Conservation (phyloP, 2,329 filamentous ascomycete genomes). For the Phyllosticta capitalensis region DNA sequence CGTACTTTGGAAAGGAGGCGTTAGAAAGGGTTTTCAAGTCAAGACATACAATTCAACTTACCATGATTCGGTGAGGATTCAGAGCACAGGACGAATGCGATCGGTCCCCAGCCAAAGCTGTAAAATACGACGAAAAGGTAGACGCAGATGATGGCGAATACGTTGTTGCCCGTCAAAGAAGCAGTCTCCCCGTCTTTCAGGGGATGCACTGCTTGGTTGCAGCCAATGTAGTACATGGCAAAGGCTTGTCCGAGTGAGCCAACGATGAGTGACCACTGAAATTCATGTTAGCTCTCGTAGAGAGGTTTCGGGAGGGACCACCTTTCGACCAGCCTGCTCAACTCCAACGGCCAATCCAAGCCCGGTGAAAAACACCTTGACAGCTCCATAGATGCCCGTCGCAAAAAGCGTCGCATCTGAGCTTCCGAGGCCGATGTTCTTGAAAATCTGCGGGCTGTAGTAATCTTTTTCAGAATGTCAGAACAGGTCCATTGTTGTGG, state of each 20-base stretch:
- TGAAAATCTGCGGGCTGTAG: slow-evolving; percentile 37
- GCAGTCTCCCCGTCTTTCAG: slow-evolving; percentile 16
- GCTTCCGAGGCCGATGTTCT: slow-evolving; percentile 31
- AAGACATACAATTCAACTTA: slow-evolving; percentile 9
- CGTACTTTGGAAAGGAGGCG: slow-evolving; percentile 19
- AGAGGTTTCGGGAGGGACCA: slow-evolving; percentile 11
- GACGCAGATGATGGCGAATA: slow-evolving; percentile 43
- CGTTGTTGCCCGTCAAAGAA: slow-evolving; percentile 25
- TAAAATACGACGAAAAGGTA: slow-evolving; percentile 41
- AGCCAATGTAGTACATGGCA: slow-evolving; percentile 33
- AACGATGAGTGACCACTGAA: slow-evolving; percentile 32
- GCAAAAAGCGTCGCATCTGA: slow-evolving; percentile 34
- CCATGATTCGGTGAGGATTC: slow-evolving; percentile 32
- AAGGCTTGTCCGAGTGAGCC: slow-evolving; percentile 35
- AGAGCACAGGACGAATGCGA: slow-evolving; percentile 35
- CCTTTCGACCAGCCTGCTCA: slow-evolving; percentile 36
- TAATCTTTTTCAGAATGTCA: slow-evolving; percentile 22
- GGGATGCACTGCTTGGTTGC: slow-evolving; percentile 28
- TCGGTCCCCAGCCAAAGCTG: slow-evolving; percentile 37
- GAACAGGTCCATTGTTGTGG: slow-evolving; percentile 17
- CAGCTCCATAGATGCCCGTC: slow-evolving; percentile 38
- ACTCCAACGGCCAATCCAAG: slow-evolving; percentile 37
- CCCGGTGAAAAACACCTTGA: slow-evolving; percentile 36
- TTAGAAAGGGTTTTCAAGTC: background rate
- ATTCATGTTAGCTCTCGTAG: slow-evolving; percentile 7